Conservation (phyloP, 2,329 filamentous ascomycete genomes). For the Dactylellina parvicollis region DNA sequence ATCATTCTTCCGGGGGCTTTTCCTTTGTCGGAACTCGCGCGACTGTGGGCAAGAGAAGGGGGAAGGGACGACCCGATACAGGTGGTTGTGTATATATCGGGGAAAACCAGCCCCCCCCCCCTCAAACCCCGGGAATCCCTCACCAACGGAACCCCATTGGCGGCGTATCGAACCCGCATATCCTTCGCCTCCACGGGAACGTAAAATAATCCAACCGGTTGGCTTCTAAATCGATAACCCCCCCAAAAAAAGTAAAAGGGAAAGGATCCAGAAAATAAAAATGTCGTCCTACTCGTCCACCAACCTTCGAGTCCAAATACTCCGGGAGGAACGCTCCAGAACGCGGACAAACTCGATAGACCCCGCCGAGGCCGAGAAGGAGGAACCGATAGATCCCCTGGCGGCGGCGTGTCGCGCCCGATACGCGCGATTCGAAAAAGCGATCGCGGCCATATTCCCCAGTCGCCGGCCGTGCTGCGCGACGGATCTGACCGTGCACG, state of each 20-base stretch:
- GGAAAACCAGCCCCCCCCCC: conserved; percentile 16
- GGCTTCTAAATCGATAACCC: not conserved
- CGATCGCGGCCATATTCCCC: conserved; percentile 57
- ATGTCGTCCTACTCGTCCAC: conserved; percentile 54
- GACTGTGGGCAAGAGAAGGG: conserved; percentile 48
- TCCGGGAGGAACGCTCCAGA: conserved; percentile 53
- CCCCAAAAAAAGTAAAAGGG: not conserved
- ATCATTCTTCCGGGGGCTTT: conserved; percentile 22
- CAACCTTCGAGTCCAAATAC: conserved; percentile 53
- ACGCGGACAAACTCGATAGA: conserved; percentile 58
- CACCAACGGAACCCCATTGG: not conserved
- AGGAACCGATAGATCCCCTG: conserved; percentile 57
- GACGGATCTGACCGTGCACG: conserved; percentile 53
- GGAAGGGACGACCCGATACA: conserved; percentile 26
- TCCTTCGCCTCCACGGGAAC: not conserved
- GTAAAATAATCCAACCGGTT: not conserved
- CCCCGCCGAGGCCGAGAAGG: conserved; percentile 57
- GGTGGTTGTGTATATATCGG: conserved; percentile 43
- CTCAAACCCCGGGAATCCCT: not conserved
- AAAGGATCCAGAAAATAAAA: not conserved
- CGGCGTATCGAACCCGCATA: not conserved
- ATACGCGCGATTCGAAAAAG: conserved; percentile 57
- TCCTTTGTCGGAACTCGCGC: conserved; percentile 51
- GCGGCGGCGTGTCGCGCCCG: conserved; percentile 57
- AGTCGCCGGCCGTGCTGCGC: conserved; percentile 57